Percentiles rank a stretch among this genome's conserved stretches.
Evolutionary conservation across 345 rosid species (phyloP).

Genomic region (Corchorus olitorius): DNA sequence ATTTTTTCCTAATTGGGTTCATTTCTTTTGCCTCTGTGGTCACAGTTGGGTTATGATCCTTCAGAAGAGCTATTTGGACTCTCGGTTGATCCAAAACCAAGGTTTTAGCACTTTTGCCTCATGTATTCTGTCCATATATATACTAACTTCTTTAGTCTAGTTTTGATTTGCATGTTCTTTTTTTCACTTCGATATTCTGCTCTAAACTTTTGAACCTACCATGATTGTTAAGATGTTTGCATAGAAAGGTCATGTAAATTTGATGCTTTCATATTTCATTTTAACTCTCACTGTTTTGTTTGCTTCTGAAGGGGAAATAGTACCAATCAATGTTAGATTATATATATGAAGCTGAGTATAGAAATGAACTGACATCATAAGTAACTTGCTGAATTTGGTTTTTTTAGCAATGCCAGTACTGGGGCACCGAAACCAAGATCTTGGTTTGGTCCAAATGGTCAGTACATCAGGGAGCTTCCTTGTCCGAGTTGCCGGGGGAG

Average conservation of each 20-base stretch:
- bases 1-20: not conserved
- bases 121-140: not conserved
- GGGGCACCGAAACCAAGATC: slow-evolving; percentile 65
- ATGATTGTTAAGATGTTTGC: not conserved
- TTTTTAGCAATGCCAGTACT: slow-evolving; percentile 51
- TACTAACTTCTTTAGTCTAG: not conserved
- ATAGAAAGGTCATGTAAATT: not conserved
- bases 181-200: not conserved
- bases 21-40: slow-evolving; percentile 21
- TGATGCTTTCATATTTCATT: slow-evolving; percentile 1
- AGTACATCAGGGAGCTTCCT: slow-evolving; percentile 89
- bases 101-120: slow-evolving; percentile 34
- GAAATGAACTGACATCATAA: not conserved
- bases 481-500: slow-evolving; percentile 94
- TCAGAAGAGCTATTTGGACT: slow-evolving; percentile 73
- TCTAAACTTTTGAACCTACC: too few species aligned
- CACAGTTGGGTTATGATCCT: slow-evolving; percentile 76
- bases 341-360: not conserved
- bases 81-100: slow-evolving; percentile 59
- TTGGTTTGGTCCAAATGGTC: slow-evolving; percentile 97
- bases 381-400: slow-evolving; percentile 10
- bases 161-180: not conserved
- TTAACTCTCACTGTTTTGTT: not conserved
- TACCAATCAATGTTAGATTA: not conserved
- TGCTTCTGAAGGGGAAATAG: not conserved